These are phyloP conservation scores for Colletotrichum caudatum DNA, from an alignment of 2,329 filamentous ascomycete species.

Conservation along the genomic window DNA sequence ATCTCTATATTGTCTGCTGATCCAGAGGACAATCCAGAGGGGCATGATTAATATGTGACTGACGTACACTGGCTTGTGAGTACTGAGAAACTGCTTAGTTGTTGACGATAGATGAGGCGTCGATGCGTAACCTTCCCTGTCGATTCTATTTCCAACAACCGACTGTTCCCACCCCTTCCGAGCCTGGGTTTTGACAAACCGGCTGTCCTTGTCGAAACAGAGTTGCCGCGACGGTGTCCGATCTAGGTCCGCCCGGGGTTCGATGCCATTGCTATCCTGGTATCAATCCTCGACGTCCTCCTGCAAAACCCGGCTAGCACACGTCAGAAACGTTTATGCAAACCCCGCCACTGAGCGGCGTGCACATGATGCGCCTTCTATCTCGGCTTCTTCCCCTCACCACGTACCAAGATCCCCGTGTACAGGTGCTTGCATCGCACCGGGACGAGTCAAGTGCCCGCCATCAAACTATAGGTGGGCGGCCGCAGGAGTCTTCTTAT, in stretches of 20 bases:
- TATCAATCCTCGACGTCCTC: constrained; percentile 25
- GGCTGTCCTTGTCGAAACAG: background rate
- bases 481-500: constrained; percentile 17
- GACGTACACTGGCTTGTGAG: background rate
- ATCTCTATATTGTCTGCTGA: constrained; percentile 6
- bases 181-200: constrained; percentile 4
- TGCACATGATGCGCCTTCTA: constrained; percentile 36
- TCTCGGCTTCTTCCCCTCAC: constrained; percentile 23
- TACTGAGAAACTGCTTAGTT: constrained; percentile 11
- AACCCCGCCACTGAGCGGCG: constrained; percentile 26
- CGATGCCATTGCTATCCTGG: constrained; percentile 15
- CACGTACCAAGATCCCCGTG: constrained; percentile 32
- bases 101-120: constrained; percentile 10
- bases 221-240: constrained; percentile 29
- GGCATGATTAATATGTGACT: background rate
- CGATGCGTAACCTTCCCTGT: background rate
- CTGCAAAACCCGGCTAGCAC: constrained; percentile 26
- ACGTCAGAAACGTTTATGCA: constrained; percentile 37
- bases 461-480: constrained; percentile 21
- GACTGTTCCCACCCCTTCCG: constrained; percentile 9
- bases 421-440: constrained; percentile 25
- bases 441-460: constrained; percentile 37
- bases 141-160: background rate
- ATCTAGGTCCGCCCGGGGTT: constrained; percentile 28
- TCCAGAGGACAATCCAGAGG: too few species aligned